Base-by-base conservation (phyloP, 2,329 filamentous ascomycete genomes). In the Diplocarpon mali region DNA sequence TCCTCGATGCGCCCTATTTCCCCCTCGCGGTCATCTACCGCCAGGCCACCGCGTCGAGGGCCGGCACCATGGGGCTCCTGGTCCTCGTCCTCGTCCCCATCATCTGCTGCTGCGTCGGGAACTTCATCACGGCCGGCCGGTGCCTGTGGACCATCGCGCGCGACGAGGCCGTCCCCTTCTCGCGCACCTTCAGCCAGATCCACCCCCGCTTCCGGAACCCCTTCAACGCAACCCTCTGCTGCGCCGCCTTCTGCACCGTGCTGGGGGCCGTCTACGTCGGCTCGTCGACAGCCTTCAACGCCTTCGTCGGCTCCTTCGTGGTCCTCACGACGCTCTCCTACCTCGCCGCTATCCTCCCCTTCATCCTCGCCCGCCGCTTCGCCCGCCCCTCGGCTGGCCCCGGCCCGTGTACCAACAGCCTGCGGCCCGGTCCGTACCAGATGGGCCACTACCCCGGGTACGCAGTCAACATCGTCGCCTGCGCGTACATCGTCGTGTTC, bases 21-120 rank as follows among this genome's bases (percentile, higher is more conserved):
- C 81, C 82, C 0, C 73, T 84, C 11, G 75, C 78, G 6, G 75
- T 79, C 42, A 78, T 85, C 46, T 85, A 84, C 60, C 67, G 59
- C 20, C 75, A 79, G 59, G 74, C 73, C 0, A 77, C 74, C 0
- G 68, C 69, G 0, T 71, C 68, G 1, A 64, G 63, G 0, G 65
- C 65, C 0, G 75, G 72, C 1, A 70, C 74, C 0, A 66, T 71
- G 0, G 72, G 70, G 0, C 60, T 78, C 2, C 64, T 76, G 0
- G 60, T 72, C 28, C 66, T 83, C 2, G 67, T 75, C 24, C 68
- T 75, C 50, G 57, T 78, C 0, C 69, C 72, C 2, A 70, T 69
- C 1, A 64, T 75, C 46, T 66, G 69, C 48, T 71, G 70, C 35
- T 64, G 69, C 27, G 68, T 74, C 5, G 76, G 77, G 9, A 70